phyloP scores from a whole-genome alignment of 352 stramenopile species.

The Globisporangium cederbergense region DNA sequence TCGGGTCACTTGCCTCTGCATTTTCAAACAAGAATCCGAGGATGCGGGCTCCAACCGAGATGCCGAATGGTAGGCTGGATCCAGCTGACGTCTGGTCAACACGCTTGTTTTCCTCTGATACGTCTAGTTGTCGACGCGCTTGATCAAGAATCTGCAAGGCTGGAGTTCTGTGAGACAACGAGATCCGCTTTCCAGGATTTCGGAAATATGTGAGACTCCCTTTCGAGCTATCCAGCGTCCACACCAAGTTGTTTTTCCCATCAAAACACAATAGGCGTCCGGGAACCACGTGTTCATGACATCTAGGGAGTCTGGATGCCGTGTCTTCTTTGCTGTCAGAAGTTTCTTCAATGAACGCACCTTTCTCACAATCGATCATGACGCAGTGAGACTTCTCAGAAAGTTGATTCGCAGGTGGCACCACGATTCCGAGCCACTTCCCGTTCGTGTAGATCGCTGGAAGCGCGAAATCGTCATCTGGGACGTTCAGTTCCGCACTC shows the following conservation, averaged over 20 bases:
- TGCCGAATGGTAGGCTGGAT: background rate
- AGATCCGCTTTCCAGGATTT: conserved; percentile 41
- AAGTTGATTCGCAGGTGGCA: conserved; percentile 18
- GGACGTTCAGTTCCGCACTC: conserved; percentile 27
- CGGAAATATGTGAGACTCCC: conserved; percentile 31
- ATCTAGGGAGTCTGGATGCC: conserved; percentile 12
- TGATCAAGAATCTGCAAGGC: conserved; percentile 8
- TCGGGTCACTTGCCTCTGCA: conserved; percentile 25
- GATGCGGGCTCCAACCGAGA: conserved; percentile 24
- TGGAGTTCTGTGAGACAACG: conserved; percentile 27
- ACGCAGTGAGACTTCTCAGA: conserved; percentile 32
- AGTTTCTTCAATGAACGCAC: conserved; percentile 5
- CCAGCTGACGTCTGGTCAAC: background rate
- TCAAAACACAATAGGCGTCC: conserved; percentile 45
- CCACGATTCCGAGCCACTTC: conserved; percentile 26
- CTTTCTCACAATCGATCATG: conserved; percentile 49
- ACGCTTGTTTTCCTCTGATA: background rate
- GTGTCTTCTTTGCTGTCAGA: background rate
- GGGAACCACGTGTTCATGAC: conserved; percentile 23
- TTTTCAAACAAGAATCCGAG: conserved; percentile 41
- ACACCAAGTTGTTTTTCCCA: conserved; percentile 44
- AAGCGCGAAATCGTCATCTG: conserved; percentile 18
- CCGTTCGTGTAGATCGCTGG: conserved; percentile 45
- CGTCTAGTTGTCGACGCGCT: background rate
- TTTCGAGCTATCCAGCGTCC: conserved; percentile 32